Evolutionary conservation across 2,329 filamentous ascomycete species (phyloP).

Genomic region (Lecanicillium sp.): DNA sequence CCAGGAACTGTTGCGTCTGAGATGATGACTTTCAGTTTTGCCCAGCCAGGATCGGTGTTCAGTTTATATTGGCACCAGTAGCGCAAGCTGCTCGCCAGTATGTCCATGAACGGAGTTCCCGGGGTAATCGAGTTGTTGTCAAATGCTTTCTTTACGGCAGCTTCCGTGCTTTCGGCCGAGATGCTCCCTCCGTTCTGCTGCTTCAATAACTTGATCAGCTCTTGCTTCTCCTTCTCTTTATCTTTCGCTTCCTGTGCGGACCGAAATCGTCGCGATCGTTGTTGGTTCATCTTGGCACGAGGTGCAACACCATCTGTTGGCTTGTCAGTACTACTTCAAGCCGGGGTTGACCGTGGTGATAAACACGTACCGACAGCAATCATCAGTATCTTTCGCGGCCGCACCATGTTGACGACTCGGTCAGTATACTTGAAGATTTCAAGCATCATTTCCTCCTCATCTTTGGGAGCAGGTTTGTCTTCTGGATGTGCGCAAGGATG

Average conservation of each 20-base stretch:
- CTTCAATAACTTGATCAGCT: constrained; percentile 78
- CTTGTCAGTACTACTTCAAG: constrained; percentile 22
- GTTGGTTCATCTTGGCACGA: constrained; percentile 99
- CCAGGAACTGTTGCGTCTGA: constrained; percentile 96
- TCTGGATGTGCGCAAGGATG: constrained; percentile 98
- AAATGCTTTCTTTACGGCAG: constrained; percentile 79
- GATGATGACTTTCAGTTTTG: constrained; percentile 93
- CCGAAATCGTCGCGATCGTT: constrained; percentile 90
- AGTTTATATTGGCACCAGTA: constrained; percentile 99
- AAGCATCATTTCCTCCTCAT: constrained; percentile 99
- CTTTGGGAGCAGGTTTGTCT: constrained; percentile 80
- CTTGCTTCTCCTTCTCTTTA: constrained; percentile 85
- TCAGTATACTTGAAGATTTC: constrained; percentile 99
- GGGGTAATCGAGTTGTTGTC: constrained; percentile 85
- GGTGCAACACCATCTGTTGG: constrained; percentile 83
- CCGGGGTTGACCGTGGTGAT: not conserved
- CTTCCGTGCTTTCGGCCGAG: constrained; percentile 55
- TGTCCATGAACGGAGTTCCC: constrained; percentile 97
- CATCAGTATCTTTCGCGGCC: constrained; percentile 91
- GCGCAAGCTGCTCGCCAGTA: constrained; percentile 79
- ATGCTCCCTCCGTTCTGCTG: constrained; percentile 65
- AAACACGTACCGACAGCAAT: constrained; percentile 76
- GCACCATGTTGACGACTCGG: constrained; percentile 96
- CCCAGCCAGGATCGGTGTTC: constrained; percentile 94
- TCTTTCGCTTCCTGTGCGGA: constrained; percentile 91